A percentile compares a stretch with the other conserved stretches of the same genome.
These are phyloP conservation scores for Erodium texanum DNA, from an alignment of 441 rosid species.

Conservation along the genomic window DNA sequence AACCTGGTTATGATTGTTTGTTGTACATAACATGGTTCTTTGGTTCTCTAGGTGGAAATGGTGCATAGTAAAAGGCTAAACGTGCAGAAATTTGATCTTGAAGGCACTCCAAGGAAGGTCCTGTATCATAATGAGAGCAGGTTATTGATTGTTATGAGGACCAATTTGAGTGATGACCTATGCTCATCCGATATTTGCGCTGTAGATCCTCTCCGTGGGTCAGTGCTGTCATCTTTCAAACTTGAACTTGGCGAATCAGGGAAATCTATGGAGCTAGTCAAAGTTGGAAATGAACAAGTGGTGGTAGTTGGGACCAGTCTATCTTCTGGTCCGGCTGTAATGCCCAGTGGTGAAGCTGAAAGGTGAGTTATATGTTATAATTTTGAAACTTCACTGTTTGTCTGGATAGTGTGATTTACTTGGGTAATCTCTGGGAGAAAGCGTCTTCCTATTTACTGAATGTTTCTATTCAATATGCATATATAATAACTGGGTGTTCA, in stretches of 20 bases:
- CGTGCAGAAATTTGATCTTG: slow-evolving; percentile 89
- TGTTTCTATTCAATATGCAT: not conserved
- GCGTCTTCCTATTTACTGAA: slow-evolving; percentile 3
- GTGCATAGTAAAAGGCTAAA: slow-evolving; percentile 80
- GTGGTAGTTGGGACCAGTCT: slow-evolving; percentile 84
- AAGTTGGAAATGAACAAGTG: slow-evolving; percentile 75
- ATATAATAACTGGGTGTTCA: slow-evolving; percentile 19
- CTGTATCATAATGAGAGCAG: slow-evolving; percentile 80
- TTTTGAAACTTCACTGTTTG: not conserved
- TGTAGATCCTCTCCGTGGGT: slow-evolving; percentile 79
- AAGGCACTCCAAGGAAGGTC: slow-evolving; percentile 90
- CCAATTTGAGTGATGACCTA: slow-evolving; percentile 47
- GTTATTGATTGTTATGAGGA: slow-evolving; percentile 85
- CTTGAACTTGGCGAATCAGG: slow-evolving; percentile 81
- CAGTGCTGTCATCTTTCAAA: slow-evolving; percentile 57
- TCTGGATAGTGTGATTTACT: slow-evolving; percentile 1
- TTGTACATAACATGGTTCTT: not conserved
- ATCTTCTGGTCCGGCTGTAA: slow-evolving; percentile 81
- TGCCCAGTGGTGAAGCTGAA: slow-evolving; percentile 99
- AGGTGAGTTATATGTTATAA: slow-evolving; percentile 37
- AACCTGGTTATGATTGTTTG: not conserved
- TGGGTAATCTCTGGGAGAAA: slow-evolving; percentile 5
- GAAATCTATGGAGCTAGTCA: slow-evolving; percentile 85
- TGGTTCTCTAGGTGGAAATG: slow-evolving; percentile 80
- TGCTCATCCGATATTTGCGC: slow-evolving; percentile 85